A percentile compares a stretch with the other conserved stretches of the same genome.
These are phyloP conservation scores for Astragalus glycyphyllos DNA, from an alignment of 306 rosid genomes.

Conservation along the genomic window DNA sequence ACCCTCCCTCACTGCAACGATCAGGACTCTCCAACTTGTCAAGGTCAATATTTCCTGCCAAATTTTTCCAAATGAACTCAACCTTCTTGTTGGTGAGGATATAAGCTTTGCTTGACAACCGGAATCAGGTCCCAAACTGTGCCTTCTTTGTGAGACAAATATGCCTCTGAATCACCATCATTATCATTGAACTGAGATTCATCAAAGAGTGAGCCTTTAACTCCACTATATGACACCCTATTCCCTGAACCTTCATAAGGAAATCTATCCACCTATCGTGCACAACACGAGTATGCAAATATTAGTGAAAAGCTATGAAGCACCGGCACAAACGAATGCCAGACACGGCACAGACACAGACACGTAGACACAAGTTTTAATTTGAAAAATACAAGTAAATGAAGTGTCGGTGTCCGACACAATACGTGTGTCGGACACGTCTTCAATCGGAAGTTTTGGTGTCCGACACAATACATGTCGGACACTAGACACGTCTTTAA, in stretches of 20 bases:
- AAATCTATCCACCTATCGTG: slow-evolving; percentile 34
- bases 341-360: no score
- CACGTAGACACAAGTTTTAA: no score
- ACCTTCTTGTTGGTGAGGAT: slow-evolving; percentile 55
- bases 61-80: slow-evolving; percentile 52
- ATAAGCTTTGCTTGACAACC: slow-evolving; percentile 35
- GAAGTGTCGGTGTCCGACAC: no score
- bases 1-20: slow-evolving; percentile 38
- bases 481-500: no score
- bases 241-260: background rate
- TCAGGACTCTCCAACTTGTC: slow-evolving; percentile 26
- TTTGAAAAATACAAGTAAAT: no score
- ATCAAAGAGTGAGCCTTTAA: slow-evolving; percentile 13
- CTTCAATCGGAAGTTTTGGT: no score
- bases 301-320: background rate
- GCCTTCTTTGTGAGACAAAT: slow-evolving; percentile 31
- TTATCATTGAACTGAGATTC: slow-evolving; percentile 12
- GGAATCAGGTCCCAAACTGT: slow-evolving; percentile 56
- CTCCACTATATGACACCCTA: background rate
- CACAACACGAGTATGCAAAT: slow-evolving; percentile 1
- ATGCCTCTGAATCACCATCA: background rate
- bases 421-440: no score
- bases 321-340: no score
- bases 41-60: slow-evolving; percentile 44
- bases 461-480: no score